Percentiles rank a stretch among this genome's conserved stretches.
Evolutionary conservation across 2,329 filamentous ascomycete species (phyloP).

Genomic region (Neoarthrinium moseri): DNA sequence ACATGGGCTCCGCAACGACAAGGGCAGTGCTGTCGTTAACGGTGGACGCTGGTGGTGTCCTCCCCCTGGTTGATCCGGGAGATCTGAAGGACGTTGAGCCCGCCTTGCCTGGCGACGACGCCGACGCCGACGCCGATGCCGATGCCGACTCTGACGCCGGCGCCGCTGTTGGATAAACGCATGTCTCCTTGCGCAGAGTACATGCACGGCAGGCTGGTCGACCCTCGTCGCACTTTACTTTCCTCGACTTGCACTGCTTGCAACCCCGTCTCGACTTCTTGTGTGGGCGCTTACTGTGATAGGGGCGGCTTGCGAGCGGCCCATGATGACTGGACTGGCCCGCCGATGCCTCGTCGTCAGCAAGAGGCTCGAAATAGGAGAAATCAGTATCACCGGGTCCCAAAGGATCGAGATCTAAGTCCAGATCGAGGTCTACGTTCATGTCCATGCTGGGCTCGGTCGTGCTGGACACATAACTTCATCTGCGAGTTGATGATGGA

Average conservation of each 20-base stretch:
- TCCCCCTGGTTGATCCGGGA: not conserved
- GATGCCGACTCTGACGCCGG: slow-evolving; percentile 13
- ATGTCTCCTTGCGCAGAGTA: slow-evolving; percentile 44
- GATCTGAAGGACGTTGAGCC: not conserved
- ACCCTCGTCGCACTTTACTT: slow-evolving; percentile 34
- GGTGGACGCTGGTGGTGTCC: not conserved
- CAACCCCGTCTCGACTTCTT: slow-evolving; percentile 55
- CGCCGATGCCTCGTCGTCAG: not conserved
- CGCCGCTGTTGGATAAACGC: slow-evolving; percentile 39
- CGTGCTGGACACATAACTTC: no score
- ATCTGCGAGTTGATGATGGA: no score
- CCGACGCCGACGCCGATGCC: not conserved
- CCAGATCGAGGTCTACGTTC: slow-evolving; percentile 9
- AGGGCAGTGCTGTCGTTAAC: not conserved
- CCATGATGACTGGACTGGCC: no score
- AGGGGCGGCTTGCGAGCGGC: slow-evolving; percentile 29
- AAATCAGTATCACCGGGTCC: slow-evolving; percentile 5
- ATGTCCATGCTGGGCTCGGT: slow-evolving; percentile 9
- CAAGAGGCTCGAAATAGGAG: slow-evolving; percentile 1
- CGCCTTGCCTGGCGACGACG: slow-evolving; percentile 1
- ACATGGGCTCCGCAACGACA: slow-evolving; percentile 33
- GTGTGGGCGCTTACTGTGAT: slow-evolving; percentile 51
- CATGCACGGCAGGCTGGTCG: slow-evolving; percentile 50
- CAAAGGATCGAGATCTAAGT: slow-evolving; percentile 7
- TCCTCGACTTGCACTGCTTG: slow-evolving; percentile 53